phyloP scores from a whole-genome alignment of 2,329 filamentous ascomycete species.

The Trichoderma koningiopsis region DNA sequence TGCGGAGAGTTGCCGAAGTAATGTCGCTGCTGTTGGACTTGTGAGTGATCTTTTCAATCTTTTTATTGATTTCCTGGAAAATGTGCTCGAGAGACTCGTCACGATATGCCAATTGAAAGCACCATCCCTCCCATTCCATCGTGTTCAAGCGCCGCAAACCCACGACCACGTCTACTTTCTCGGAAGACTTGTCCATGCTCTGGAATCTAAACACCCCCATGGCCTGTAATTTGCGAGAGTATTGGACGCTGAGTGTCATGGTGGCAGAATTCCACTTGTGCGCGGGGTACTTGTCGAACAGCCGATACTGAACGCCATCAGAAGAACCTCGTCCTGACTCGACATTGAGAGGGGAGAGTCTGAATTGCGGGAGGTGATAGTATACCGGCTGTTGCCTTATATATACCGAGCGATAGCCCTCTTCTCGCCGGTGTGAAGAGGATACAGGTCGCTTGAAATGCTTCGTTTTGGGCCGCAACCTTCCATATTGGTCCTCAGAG shows the following conservation, averaged over 20 bases:
- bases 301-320: slow-evolving; percentile 21
- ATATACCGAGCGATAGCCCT: slow-evolving; percentile 17
- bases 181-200: slow-evolving; percentile 2
- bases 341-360: slow-evolving; percentile 18
- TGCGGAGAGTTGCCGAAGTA: neutral
- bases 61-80: slow-evolving; percentile 11
- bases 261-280: slow-evolving; percentile 25
- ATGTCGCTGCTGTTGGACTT: neutral
- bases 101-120: slow-evolving; percentile 13
- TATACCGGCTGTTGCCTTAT: slow-evolving; percentile 20
- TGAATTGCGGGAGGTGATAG: slow-evolving; percentile 20
- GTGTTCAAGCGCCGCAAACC: slow-evolving; percentile 18
- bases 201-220: slow-evolving; percentile 24
- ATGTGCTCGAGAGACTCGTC: neutral
- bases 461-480: slow-evolving; percentile 20
- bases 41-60: slow-evolving; percentile 1
- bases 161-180: slow-evolving; percentile 23
- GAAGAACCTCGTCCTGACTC: slow-evolving; percentile 3
- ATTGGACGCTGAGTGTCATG: slow-evolving; percentile 21
- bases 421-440: neutral
- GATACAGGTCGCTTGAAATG: slow-evolving; percentile 10
- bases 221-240: slow-evolving; percentile 20
- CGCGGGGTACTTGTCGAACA: slow-evolving; percentile 16
- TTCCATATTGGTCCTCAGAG: slow-evolving; percentile 25
- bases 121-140: slow-evolving; percentile 26